phyloP scores from a whole-genome alignment of 2,329 filamentous ascomycete species.

The Cladosporium oxysporum region DNA sequence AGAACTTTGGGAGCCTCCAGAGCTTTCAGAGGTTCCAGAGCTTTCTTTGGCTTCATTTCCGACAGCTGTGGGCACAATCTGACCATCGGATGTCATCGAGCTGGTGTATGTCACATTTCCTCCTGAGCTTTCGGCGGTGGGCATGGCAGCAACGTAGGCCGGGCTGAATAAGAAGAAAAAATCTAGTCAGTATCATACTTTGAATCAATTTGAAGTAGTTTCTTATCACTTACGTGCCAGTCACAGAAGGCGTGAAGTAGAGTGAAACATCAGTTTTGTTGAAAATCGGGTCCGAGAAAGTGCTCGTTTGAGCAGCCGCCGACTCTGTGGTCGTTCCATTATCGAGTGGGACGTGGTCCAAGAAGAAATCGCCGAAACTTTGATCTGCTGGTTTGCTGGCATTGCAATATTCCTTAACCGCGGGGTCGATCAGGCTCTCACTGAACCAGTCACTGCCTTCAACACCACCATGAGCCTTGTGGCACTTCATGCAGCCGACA shows the following conservation, averaged over 20 bases:
- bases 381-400: conserved; percentile 29
- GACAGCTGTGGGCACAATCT: conserved; percentile 24
- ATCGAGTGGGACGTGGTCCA: not conserved
- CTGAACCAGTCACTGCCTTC: conserved; percentile 12
- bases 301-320: conserved; percentile 2
- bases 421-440: conserved; percentile 17
- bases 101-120: conserved; percentile 21
- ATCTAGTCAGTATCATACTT: not conserved
- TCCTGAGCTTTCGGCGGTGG: conserved; percentile 24
- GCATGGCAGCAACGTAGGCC: not conserved
- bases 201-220: not conserved
- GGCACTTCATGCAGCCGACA: conserved; percentile 30
- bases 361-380: conserved; percentile 21
- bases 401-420: conserved; percentile 31
- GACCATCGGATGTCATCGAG: conserved; percentile 23
- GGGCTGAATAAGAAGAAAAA: not conserved
- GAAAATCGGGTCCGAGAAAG: conserved; percentile 32
- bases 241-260: conserved; percentile 33
- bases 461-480: conserved; percentile 26
- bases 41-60: not conserved
- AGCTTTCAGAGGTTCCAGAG: not conserved
- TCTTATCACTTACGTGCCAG: conserved; percentile 23
- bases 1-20: not conserved
- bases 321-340: not conserved
- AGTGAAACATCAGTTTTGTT: conserved; percentile 33